A percentile compares a stretch with the other conserved stretches of the same genome.
These are phyloP conservation scores for Penicillium lagena DNA, from an alignment of 495 filamentous ascomycete genomes.

Conservation along the genomic window DNA sequence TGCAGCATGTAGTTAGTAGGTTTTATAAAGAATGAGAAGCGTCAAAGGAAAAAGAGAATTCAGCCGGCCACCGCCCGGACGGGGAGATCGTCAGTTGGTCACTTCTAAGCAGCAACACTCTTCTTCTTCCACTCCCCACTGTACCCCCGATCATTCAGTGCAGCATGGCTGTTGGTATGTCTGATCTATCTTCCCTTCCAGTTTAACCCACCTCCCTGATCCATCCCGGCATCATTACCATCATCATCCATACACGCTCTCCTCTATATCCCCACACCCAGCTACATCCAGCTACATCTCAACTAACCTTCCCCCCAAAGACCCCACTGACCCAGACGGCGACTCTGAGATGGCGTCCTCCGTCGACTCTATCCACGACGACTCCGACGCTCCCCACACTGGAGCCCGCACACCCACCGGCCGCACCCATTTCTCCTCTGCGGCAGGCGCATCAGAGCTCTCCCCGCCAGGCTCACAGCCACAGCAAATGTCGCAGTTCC, in stretches of 20 bases:
- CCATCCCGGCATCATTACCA: slow-evolving; percentile 1
- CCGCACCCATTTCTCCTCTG: slow-evolving; percentile 7
- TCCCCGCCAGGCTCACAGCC: slow-evolving; percentile 51
- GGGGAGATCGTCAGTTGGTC: slow-evolving; percentile 11
- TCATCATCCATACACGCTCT: not conserved
- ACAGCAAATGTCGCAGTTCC: slow-evolving; percentile 10
- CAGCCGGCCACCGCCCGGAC: slow-evolving; percentile 20
- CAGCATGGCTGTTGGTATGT: slow-evolving; percentile 19
- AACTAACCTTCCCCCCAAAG: slow-evolving; percentile 4
- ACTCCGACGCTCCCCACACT: slow-evolving; percentile 21
- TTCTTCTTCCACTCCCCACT: not conserved
- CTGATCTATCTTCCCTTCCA: not conserved
- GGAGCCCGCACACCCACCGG: slow-evolving; percentile 33
- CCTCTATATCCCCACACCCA: not conserved
- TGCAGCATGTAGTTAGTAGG: not conserved
- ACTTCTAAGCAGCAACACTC: not conserved
- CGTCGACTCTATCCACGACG: slow-evolving; percentile 30
- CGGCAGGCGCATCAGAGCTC: slow-evolving; percentile 32
- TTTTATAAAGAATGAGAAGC: slow-evolving; percentile 4
- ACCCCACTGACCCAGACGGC: slow-evolving; percentile 41
- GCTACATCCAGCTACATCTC: not conserved
- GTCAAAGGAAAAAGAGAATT: slow-evolving; percentile 18
- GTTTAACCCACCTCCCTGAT: not conserved
- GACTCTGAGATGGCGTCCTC: slow-evolving; percentile 56
- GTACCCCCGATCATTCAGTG: not conserved